A percentile compares a stretch with the other conserved stretches of the same genome.
phyloP scores from a whole-genome alignment of 2,329 filamentous ascomycete species.

The Leptoxyphium fumago region DNA sequence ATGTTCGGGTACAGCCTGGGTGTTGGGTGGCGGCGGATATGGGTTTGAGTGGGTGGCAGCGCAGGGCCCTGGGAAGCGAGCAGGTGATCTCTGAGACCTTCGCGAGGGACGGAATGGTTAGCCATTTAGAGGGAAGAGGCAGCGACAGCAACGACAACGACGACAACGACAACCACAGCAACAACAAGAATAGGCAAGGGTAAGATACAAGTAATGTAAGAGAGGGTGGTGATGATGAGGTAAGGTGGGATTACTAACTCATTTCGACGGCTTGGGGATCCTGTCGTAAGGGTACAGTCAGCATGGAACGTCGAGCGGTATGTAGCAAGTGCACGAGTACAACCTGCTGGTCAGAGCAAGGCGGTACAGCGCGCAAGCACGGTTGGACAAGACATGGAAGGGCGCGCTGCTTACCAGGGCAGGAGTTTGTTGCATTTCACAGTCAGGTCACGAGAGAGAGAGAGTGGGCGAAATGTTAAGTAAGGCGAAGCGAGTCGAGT shows the following conservation, averaged over 20 bases:
- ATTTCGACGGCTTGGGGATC: constrained; percentile 23
- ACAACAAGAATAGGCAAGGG: constrained; percentile 1
- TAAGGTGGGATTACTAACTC: constrained; percentile 21
- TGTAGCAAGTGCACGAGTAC: too few relatives aligned
- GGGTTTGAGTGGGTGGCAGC: constrained; percentile 23
- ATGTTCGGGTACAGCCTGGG: constrained; percentile 13
- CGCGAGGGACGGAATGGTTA: neutral
- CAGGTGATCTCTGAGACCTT: constrained; percentile 50
- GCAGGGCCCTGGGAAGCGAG: constrained; percentile 37
- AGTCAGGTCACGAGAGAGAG: neutral
- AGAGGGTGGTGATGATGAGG: constrained; percentile 1
- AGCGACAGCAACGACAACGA: too few relatives aligned
- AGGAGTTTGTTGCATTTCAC: constrained; percentile 24
- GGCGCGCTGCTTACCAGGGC: constrained; percentile 40
- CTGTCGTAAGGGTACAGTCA: constrained; percentile 6
- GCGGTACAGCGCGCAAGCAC: neutral
- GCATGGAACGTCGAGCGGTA: neutral
- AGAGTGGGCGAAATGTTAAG: too few relatives aligned
- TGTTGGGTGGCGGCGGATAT: constrained; percentile 20
- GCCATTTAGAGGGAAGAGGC: too few relatives aligned
- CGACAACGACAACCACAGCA: neutral
- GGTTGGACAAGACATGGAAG: constrained; percentile 14
- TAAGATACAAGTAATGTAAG: constrained; percentile 4
- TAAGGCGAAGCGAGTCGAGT: too few relatives aligned
- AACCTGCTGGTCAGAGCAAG: constrained; percentile 2